Conservation (phyloP, 495 filamentous ascomycete species). For the Mycothermus thermophilus region DNA sequence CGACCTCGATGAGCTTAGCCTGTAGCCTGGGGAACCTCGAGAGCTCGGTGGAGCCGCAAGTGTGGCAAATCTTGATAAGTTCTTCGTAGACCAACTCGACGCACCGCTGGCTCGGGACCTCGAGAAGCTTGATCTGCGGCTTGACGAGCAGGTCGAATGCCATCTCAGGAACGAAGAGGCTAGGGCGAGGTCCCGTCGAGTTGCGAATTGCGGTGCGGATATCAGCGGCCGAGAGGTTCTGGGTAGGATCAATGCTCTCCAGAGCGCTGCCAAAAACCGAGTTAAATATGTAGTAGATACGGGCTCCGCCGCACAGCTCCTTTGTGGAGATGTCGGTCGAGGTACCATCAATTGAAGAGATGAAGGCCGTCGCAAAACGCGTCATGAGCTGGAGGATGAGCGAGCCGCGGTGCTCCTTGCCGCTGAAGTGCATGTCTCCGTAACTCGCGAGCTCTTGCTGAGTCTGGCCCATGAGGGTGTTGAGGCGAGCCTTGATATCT, state of each 20-base stretch:
- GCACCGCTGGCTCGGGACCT: conserved; percentile 89
- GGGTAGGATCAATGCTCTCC: conserved; percentile 89
- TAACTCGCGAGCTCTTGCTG: conserved; percentile 98
- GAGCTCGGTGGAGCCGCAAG: conserved; percentile 89
- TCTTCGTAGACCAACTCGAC: conserved; percentile 98
- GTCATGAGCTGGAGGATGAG: conserved; percentile 97
- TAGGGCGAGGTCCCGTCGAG: conserved; percentile 90
- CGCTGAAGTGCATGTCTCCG: conserved; percentile 94
- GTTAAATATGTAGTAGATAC: conserved; percentile 99
- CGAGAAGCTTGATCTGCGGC: conserved; percentile 93
- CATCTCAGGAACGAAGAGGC: conserved; percentile 91
- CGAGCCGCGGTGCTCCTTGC: conserved; percentile 90
- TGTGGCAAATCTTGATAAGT: conserved; percentile 98
- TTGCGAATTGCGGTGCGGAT: conserved; percentile 97
- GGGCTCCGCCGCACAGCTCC: conserved; percentile 88
- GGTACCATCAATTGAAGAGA: conserved; percentile 96
- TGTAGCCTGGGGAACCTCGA: conserved; percentile 85
- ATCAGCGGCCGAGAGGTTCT: conserved; percentile 88
- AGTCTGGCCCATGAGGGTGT: conserved; percentile 97
- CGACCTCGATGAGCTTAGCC: conserved; percentile 94
- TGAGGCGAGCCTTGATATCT: conserved; percentile 94
- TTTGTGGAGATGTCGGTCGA: conserved; percentile 98
- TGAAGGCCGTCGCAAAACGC: conserved; percentile 92
- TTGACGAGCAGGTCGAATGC: conserved; percentile 97
- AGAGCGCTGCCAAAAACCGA: conserved; percentile 96